A percentile compares a stretch with the other conserved stretches of the same genome.
Evolutionary conservation across 2,329 filamentous ascomycete species (phyloP).

Genomic region (Fusarium transvaalense): DNA sequence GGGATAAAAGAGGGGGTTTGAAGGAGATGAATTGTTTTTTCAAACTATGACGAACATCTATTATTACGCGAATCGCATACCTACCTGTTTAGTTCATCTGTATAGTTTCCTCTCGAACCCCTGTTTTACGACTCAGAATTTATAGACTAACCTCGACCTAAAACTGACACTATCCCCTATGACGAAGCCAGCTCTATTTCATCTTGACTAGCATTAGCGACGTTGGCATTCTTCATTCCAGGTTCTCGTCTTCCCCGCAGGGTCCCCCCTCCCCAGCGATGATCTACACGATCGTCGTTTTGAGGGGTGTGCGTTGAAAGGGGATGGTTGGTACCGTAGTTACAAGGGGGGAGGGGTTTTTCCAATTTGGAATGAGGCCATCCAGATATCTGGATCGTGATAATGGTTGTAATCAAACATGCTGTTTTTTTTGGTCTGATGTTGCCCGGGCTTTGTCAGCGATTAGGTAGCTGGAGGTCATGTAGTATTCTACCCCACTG

Average conservation of each 20-base stretch:
- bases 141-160: conserved; percentile 18
- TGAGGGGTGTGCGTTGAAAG: conserved; percentile 10
- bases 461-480: neutral
- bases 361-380: conserved; percentile 24
- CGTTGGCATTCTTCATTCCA: conserved; percentile 14
- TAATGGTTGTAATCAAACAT: conserved; percentile 5
- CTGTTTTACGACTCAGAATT: conserved; percentile 3
- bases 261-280: conserved; percentile 14
- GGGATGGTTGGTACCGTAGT: neutral
- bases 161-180: conserved; percentile 6
- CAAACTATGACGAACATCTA: conserved; percentile 6
- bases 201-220: conserved; percentile 2
- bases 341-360: neutral
- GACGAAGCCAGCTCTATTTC: conserved; percentile 4
- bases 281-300: conserved; percentile 28
- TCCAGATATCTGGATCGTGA: conserved; percentile 6
- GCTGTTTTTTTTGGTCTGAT: neutral
- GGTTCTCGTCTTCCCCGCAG: conserved; percentile 29
- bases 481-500: conserved; percentile 2
- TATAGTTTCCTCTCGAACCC: conserved; percentile 15
- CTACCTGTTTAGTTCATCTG: neutral
- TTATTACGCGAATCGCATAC: conserved; percentile 4
- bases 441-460: conserved; percentile 23
- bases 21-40: conserved; percentile 21
- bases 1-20: neutral